A percentile compares a stretch with the other conserved stretches of the same genome.
Conservation (phyloP, 768 basidiomycete species). For the Kondoa subrosea region DNA sequence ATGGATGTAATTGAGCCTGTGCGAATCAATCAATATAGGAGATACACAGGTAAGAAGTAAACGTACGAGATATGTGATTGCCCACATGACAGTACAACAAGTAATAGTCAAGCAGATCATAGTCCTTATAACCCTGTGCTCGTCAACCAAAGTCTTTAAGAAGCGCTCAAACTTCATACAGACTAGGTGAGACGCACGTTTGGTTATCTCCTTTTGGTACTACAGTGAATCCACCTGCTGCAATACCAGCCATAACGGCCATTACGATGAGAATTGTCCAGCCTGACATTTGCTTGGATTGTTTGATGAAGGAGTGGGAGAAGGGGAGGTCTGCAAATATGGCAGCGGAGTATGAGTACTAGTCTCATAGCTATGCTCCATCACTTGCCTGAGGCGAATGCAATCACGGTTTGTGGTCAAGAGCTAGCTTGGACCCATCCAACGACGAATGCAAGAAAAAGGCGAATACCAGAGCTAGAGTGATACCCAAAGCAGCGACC, state of each 20-base stretch:
- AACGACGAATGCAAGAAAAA: too few relatives aligned
- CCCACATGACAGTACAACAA: slow-evolving; percentile 88
- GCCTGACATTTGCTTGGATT: neutral
- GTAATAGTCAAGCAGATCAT: slow-evolving; percentile 56
- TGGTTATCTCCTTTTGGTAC: slow-evolving; percentile 75
- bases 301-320: neutral
- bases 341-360: neutral
- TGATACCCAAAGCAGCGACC: too few relatives aligned
- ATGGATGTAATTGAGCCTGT: slow-evolving; percentile 59
- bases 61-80: slow-evolving; percentile 63
- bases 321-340: neutral
- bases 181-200: slow-evolving; percentile 44
- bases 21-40: neutral
- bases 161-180: neutral
- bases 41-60: neutral
- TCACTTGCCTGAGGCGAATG: neutral
- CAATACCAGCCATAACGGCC: slow-evolving; percentile 41
- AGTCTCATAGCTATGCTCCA: neutral
- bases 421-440: too few relatives aligned
- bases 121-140: slow-evolving; percentile 58
- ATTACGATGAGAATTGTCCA: slow-evolving; percentile 30
- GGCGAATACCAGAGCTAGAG: too few relatives aligned
- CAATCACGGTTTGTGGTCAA: too few relatives aligned
- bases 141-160: slow-evolving; percentile 1
- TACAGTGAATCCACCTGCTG: slow-evolving; percentile 52